phyloP scores from a whole-genome alignment of 345 rosid genomes.

The Abelmoschus esculentus region DNA sequence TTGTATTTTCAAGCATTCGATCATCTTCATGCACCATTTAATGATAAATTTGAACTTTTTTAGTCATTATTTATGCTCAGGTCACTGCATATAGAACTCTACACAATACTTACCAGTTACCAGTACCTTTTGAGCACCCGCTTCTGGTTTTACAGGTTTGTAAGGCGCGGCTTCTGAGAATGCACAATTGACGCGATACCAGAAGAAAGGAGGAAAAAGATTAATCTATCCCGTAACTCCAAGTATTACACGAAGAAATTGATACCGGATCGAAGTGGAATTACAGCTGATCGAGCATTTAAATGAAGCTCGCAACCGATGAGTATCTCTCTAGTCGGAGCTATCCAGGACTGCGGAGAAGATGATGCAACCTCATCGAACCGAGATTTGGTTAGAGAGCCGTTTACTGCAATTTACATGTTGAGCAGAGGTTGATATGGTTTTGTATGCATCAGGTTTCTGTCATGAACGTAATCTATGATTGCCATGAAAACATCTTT shows the following conservation, averaged over 20 bases:
- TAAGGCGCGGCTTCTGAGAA: slow-evolving; percentile 71
- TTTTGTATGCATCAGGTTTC: background rate
- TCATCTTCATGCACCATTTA: background rate
- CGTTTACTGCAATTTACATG: too few species aligned
- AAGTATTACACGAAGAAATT: slow-evolving; percentile 81
- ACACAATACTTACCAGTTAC: background rate
- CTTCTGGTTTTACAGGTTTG: slow-evolving; percentile 43
- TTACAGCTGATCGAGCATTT: slow-evolving; percentile 29
- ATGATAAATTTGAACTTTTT: background rate
- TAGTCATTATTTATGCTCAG: background rate
- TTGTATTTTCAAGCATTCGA: slow-evolving; percentile 9
- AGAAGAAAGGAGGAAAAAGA: slow-evolving; percentile 54
- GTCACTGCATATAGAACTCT: background rate
- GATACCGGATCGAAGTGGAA: slow-evolving; percentile 73
- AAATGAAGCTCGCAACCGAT: slow-evolving; percentile 8
- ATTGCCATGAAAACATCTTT: background rate
- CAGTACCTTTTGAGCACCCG: background rate
- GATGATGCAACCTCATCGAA: background rate
- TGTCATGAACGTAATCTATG: background rate
- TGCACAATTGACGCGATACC: slow-evolving; percentile 71
- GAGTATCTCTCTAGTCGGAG: background rate
- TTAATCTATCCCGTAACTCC: slow-evolving; percentile 69
- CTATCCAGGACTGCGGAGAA: background rate
- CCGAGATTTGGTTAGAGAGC: too few species aligned
- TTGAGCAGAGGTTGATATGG: too few species aligned